Evolutionary conservation across 805 yeast species (phyloP).

Genomic region (Pichia pseudocactophila): DNA sequence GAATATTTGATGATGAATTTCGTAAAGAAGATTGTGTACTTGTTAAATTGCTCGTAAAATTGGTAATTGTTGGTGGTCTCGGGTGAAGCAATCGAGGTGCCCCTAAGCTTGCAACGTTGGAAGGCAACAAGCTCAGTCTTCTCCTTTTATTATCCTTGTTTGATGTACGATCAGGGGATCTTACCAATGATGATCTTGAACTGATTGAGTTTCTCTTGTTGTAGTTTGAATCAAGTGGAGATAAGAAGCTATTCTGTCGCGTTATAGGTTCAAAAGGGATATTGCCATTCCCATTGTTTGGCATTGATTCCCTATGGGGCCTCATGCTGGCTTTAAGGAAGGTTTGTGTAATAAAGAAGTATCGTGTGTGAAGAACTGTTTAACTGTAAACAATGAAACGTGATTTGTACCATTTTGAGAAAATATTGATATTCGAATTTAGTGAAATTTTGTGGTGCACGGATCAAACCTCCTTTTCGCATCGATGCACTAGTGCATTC

Average conservation of each 20-base stretch:
- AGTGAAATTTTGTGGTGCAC: neutral
- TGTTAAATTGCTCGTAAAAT: neutral
- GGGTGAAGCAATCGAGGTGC: conserved; percentile 23
- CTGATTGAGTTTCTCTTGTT: conserved; percentile 4
- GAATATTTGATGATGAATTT: neutral
- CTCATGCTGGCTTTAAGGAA: neutral
- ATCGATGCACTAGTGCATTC: too few relatives aligned
- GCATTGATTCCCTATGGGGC: conserved; percentile 1
- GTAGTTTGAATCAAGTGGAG: conserved; percentile 5
- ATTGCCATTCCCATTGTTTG: neutral
- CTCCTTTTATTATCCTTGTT: conserved; percentile 15
- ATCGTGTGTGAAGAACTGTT: too few relatives aligned
- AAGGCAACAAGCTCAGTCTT: conserved; percentile 23
- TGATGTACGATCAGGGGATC: conserved; percentile 6
- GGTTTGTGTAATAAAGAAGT: neutral
- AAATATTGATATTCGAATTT: neutral
- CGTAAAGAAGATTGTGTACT: neutral
- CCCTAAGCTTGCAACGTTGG: conserved; percentile 21
- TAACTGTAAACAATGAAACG: too few relatives aligned
- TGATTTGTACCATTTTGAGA: too few relatives aligned
- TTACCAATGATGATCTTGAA: conserved; percentile 6
- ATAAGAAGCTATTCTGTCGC: conserved; percentile 8
- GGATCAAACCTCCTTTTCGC: neutral
- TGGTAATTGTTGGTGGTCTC: conserved; percentile 9
- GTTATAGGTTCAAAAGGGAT: neutral